Evolutionary conservation across 2,329 filamentous ascomycete genomes (phyloP), one percentile per base, ranked within the genome.

Genomic region (Ampelomyces quisqualis): DNA sequence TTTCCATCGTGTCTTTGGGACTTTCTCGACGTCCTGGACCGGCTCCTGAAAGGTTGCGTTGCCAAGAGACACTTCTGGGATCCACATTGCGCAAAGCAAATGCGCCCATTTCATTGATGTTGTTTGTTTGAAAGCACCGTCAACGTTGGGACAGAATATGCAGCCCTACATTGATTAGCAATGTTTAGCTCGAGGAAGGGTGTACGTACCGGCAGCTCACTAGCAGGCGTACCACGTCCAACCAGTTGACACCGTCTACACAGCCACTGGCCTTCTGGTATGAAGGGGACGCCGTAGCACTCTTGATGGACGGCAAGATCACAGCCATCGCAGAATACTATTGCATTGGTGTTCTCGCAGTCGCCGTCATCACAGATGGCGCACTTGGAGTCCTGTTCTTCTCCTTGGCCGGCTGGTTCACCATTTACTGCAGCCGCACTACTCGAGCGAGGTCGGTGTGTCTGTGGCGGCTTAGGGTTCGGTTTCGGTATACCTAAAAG

Each of bases 301-400:
- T 98, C 93, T 68, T 98, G 93, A 69, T 98, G 93, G 7, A 98
- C 93, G 3, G 93, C 93, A 36, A 98, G 75, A 69, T 98, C 94
- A 70, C 93, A 98, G 3, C 93, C 93, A 65, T 98, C 93, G 66
- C 93, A 98, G 64, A 98, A 98, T 15, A 98, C 93, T 60, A 98
- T 98, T 1, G 93, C 93, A 63, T 98, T 98, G 15, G 93, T 94
- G 68, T 98, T 98, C 71, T 98, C 93, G 63, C 93, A 98, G 64
- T 98, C 93, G n/a, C 93, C 93, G 62, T 98, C 93, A 64, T 98
- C 93, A 65, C 93, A 98, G 43, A 98, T 94, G 15, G 89, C 90
- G 65, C 93, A 98, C 69, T 95, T 97, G 57, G 86, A 95, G 68
- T 98, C 93, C 57, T 93, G 90, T 69, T 97, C 91, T 70, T 97